Base-by-base conservation (phyloP, 768 basidiomycete species). In the Pholiota conissans region DNA sequence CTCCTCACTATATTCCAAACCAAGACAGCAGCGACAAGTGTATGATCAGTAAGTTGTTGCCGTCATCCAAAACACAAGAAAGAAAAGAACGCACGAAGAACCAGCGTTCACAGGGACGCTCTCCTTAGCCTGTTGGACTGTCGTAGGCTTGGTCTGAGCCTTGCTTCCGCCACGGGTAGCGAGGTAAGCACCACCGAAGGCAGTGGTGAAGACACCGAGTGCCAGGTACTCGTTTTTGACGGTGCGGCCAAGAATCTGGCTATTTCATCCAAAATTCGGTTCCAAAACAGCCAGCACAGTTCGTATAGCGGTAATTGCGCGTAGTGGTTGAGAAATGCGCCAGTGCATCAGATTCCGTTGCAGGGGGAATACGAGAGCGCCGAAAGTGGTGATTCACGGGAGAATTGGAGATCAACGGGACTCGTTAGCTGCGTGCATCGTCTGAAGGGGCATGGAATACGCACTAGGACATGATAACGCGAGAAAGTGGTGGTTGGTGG, bases 141-240 rank as follows among this genome's bases (percentile, higher is more conserved):
- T 74, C 46, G 81, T 74, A 10, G 80, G 74, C 13, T 74, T 69
- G 27, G 79, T 66, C 52, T 74, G 56, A 63, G 29, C 68, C 72
- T 67, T 83, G 71, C 80, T 85, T 47, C 82, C 82, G 30, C 87
- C 84, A 49, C 82, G 77, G 55, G 79, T 76, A 37, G 84, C 77
- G 52, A 80, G 79, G 63, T 78, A 78, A 34, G 81, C 79, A 55
- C 80, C 71, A 55, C 83, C 82, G 57, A 84, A 84, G 49, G 83
- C 75, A 51, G 76, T 73, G 47, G 79, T 73, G 56, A 93, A 81
- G 35, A 86, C 84, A 54, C 82, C 85, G 55, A 93, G 79, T 20
- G 86, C 82, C 62, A 93, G 81, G 77, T 90, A 85, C 77, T 93
- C 89, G 69, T 85, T 88, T 78, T 89, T 90, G 67, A 93, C 79